phyloP scores from a whole-genome alignment of 345 rosid genomes.

The Chamaenerion angustifolium region DNA sequence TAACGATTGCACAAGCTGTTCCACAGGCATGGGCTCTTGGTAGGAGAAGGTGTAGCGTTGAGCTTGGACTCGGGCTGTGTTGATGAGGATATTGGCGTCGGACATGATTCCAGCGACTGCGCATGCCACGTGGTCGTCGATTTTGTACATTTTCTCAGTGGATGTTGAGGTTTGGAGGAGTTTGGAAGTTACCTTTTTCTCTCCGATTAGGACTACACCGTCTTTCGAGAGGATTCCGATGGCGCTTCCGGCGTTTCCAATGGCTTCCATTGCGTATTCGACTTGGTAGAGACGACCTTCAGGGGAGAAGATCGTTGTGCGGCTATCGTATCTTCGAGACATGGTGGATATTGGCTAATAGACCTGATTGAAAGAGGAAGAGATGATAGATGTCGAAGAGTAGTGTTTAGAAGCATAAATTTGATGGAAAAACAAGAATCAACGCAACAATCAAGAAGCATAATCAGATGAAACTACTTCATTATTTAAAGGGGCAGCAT shows the following conservation, averaged over 20 bases:
- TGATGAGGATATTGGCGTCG: slow-evolving; percentile 90
- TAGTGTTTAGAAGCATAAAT: no score
- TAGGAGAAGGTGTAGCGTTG: slow-evolving; percentile 79
- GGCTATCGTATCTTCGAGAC: slow-evolving; percentile 98
- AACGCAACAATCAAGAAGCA: no score
- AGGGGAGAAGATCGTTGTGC: slow-evolving; percentile 96
- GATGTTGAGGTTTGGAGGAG: slow-evolving; percentile 89
- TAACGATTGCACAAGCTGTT: slow-evolving; percentile 90
- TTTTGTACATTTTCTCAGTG: slow-evolving; percentile 93
- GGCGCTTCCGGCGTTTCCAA: slow-evolving; percentile 91
- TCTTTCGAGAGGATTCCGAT: slow-evolving; percentile 83
- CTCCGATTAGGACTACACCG: slow-evolving; percentile 83
- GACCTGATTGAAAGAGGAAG: no score
- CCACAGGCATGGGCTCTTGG: slow-evolving; percentile 96
- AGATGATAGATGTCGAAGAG: no score
- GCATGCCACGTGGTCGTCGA: slow-evolving; percentile 88
- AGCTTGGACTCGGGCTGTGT: slow-evolving; percentile 88
- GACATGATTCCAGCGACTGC: slow-evolving; percentile 99
- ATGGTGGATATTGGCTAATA: slow-evolving; percentile 11
- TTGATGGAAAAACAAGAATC: no score
- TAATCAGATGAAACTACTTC: no score
- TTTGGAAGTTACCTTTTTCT: slow-evolving; percentile 97
- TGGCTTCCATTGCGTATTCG: slow-evolving; percentile 98
- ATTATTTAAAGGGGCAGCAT: no score
- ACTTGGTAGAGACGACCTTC: slow-evolving; percentile 99